Base-by-base conservation (phyloP, 345 rosid species). In the Lenwebbia sp. region DNA sequence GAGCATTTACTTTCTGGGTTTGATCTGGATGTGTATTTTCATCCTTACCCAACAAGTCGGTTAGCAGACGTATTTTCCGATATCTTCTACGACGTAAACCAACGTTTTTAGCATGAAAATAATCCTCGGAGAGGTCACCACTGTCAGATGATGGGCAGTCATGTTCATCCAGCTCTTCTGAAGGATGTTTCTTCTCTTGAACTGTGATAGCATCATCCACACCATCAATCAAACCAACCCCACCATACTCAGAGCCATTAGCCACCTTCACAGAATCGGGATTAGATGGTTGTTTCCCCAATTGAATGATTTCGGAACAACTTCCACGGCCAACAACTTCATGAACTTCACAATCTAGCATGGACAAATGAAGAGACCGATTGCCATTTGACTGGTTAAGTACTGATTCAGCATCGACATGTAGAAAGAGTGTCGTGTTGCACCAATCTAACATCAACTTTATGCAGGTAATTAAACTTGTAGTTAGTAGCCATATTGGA, bases 41-140 rank as follows among this genome's bases (percentile, higher is more conserved):
- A 58, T 83, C 86, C 87, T 89, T 88, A 88, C 91, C 87, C 90
- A 96, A 84, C 90, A 97, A 91, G 52, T 97, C 99, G n/a, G 94
- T 93, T 54, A 97, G 90, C 86, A 92, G 90, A 85, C 96, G 95
- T 85, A 94, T 88, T 89, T 95, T 97, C 62, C 92, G 92, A 82
- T 91, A 56, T 94, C 91, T 95, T 82, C 91, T 94, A 26, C 94
- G 94, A 88, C 88, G 95, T 87, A 85, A 84, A 85, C 94, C 89
- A 82, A 89, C 83, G n/a, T 88, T 86, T 60, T 85, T 88, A 87
- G 88, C 91, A 82, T 51, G 87, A 52, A 86, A 85, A 54, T 81
- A 83, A 81, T 86, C 85, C 57, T 88, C 90, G 78, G 50, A 84
- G 91, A 90, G 82, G 70, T 92, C 93, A 28, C 89, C 88, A 90